Base-by-base conservation (phyloP, 768 basidiomycete species). In the Termitomyces sp. region DNA sequence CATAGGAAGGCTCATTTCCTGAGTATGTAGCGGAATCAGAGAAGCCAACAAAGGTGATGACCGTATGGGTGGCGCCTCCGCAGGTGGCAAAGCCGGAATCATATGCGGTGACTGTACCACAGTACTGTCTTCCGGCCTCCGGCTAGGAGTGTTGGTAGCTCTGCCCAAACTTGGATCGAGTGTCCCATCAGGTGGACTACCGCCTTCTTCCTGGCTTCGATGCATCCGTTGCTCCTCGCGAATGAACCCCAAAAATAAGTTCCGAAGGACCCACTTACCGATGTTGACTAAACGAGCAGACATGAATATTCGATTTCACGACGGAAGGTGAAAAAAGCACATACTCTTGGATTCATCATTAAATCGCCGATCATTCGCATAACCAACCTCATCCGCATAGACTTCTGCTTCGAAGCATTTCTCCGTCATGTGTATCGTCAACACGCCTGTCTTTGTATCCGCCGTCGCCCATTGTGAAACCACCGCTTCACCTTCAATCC, bases 401-500 rank as follows among this genome's bases (percentile, higher is more conserved):
- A 96, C 86, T 74, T 99, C 97, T 6, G 92, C 91, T 59, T 98
- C 96, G 71, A 98, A 98, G 61, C 88, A 93, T 51, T 85, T 81
- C 66, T 97, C 94, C 50, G 84, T 91, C 49, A 99, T 66, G 73
- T 97, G 93, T 4, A 98, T 85, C 2, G 91, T 88, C 62, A 99
- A 78, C 29, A 93, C 84, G 7, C 96, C 96, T 8, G 89, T 87
- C 72, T 92, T 90, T 5, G 95, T 96, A 73, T 98, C 96, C 32
- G 92, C 88, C 15, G 82, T 83, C 43, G 91, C 89, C 96, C 96
- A 99, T 12, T 87, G 77, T 31, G 86, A 78, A 9, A 92, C 86
- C 34, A 92, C 88, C 0, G 91, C 93, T 71, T 98, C 94, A 34
- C 96, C 96, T 69, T 99, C 97, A n/a, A 98, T 91, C 43, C 92